Conservation (phyloP, 2,329 filamentous ascomycete species). For the Calonectria leucothoes region DNA sequence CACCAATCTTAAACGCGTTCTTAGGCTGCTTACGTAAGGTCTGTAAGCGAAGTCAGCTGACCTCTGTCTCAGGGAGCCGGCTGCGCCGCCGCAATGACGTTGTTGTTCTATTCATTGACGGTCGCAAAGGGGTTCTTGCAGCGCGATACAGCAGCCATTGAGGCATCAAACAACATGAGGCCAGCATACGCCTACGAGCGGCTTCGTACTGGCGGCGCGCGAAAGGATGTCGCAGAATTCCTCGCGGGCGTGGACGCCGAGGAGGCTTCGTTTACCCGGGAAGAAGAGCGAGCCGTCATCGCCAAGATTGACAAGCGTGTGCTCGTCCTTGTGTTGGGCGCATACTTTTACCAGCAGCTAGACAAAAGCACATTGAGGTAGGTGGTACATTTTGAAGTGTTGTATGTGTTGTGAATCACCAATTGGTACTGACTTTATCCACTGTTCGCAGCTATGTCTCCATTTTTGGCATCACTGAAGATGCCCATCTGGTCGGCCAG, state of each 20-base stretch:
- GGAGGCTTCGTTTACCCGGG: background rate
- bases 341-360: background rate
- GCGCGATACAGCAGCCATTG: background rate
- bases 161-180: background rate
- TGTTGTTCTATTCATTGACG: background rate
- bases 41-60: background rate
- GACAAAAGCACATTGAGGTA: background rate
- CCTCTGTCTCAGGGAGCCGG: background rate
- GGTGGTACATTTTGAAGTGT: background rate
- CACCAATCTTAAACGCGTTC: background rate
- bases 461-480: slow-evolving; percentile 32
- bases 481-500: slow-evolving; percentile 23
- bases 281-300: background rate
- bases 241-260: background rate
- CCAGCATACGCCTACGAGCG: background rate
- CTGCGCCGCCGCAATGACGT: background rate
- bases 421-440: background rate
- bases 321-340: background rate
- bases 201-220: background rate
- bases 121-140: background rate
- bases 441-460: slow-evolving; percentile 10
- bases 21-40: background rate
- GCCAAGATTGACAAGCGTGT: background rate
- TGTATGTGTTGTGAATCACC: background rate
- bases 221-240: background rate